phyloP scores from a whole-genome alignment of 768 basidiomycete genomes.

The Tubosaeta brunneosetosa region DNA sequence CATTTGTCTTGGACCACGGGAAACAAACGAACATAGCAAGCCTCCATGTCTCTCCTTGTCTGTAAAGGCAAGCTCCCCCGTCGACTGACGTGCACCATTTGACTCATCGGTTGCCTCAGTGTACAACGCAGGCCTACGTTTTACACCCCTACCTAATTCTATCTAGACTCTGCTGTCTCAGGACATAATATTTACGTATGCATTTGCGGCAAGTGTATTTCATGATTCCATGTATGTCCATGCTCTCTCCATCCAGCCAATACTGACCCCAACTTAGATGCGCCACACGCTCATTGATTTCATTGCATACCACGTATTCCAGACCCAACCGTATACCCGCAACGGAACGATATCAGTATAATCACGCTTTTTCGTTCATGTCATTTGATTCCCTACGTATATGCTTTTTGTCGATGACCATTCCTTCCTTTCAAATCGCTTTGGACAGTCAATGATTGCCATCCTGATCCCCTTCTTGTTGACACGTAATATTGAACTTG shows the following conservation, averaged over 20 bases:
- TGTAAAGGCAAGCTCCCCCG: conserved; percentile 23
- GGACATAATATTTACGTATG: conserved; percentile 27
- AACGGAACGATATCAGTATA: conserved; percentile 25
- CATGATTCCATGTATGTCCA: conserved; percentile 24
- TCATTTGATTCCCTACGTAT: conserved; percentile 16
- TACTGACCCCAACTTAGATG: conserved; percentile 19
- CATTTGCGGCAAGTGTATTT: conserved; percentile 26
- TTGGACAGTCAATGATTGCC: conserved; percentile 6
- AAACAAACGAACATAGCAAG: conserved; percentile 34
- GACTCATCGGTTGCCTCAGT: conserved; percentile 15
- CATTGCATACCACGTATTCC: conserved; percentile 21
- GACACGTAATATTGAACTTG: conserved; percentile 4
- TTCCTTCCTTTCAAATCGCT: conserved; percentile 1
- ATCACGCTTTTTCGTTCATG: conserved; percentile 23
- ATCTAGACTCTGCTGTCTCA: conserved; percentile 20
- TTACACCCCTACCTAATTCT: conserved; percentile 23
- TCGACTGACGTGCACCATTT: not conserved
- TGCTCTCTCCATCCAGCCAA: not conserved
- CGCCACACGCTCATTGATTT: conserved; percentile 20
- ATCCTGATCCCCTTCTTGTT: conserved; percentile 2
- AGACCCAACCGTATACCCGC: conserved; percentile 24
- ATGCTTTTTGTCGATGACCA: conserved; percentile 3
- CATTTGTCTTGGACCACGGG: conserved; percentile 71
- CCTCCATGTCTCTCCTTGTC: conserved; percentile 5
- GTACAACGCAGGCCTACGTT: conserved; percentile 25